Percentiles rank a stretch among this genome's conserved stretches.
phyloP scores from a whole-genome alignment of 306 rosid species.

The Cicer pinnatifidum region DNA sequence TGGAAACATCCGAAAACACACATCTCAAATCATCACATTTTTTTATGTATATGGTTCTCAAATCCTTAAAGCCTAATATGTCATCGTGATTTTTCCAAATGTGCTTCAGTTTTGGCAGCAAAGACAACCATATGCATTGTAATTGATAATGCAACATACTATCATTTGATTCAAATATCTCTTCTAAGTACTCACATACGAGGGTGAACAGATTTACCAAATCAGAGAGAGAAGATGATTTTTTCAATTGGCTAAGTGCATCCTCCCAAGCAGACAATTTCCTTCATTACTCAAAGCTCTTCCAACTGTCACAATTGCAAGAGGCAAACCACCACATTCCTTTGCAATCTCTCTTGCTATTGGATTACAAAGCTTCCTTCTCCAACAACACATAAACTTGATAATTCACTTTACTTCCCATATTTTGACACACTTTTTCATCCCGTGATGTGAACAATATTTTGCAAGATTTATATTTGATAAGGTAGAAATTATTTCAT shows the following conservation, averaged over 20 bases:
- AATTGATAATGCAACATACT: neutral
- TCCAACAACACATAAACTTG: neutral
- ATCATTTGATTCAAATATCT: slow-evolving; percentile 28
- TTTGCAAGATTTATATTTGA: too few species aligned
- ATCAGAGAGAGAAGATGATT: too few species aligned
- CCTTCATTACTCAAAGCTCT: neutral
- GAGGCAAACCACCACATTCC: neutral
- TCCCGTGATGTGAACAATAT: neutral
- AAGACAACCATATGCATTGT: accelerated
- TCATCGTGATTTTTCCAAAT: neutral
- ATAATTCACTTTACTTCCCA: neutral
- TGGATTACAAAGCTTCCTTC: neutral
- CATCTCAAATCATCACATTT: slow-evolving; percentile 14
- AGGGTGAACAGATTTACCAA: neutral
- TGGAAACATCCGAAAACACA: slow-evolving; percentile 19
- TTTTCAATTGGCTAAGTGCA: neutral
- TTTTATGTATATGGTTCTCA: accelerated
- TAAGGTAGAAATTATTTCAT: too few species aligned
- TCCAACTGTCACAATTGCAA: neutral
- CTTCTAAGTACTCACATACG: neutral
- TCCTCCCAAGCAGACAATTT: neutral
- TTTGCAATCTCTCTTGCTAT: neutral
- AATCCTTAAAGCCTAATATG: neutral
- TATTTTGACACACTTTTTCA: neutral
- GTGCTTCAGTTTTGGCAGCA: slow-evolving; percentile 4